Base-by-base conservation (phyloP, 2,329 filamentous ascomycete species). In the Xylaria sp. region DNA sequence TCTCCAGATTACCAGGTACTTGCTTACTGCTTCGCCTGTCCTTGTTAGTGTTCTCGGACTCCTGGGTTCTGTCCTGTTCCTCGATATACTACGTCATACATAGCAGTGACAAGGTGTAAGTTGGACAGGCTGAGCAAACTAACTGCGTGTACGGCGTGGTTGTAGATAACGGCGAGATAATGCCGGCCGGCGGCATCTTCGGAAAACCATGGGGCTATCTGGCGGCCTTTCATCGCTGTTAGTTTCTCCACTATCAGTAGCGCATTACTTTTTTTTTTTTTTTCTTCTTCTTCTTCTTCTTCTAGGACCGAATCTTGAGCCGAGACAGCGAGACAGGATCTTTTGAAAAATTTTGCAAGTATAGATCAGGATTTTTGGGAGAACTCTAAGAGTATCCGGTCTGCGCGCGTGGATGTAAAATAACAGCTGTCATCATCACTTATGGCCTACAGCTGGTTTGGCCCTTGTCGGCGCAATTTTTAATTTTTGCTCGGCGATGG, bases 111-210 rank as follows among this genome's bases (percentile, higher is more conserved):
- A 10, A 23, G 10, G 52, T 15, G 15, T 4, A 55, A 55, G 32
- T 7, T 12, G 32, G 18, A 34, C 28, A 10, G n/a, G 32, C 57
- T 12, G 32, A 56, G 45, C 43, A 3, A 45, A 34, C 32, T 15
- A 39, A 28, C 25, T 15, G 36, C 48, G 30, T 30, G 20, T 18
- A 25, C 43, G 39, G 25, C 20, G n/a, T 20, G 2, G n/a, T 36
- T 4, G 23, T 15, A 32, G 36, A 36, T 34, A 30, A 23, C 20
- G 46, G 60, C 18, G 6, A 61, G 32, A 30, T 32, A 23, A 32
- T 68, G 66, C 65, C 45, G 20, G 66, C 62, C 57, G 62, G 50
- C 62, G 61, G 62, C 30, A 63, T 34, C 28, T 18, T 61, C 57
- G 50, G 57, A 30, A 64, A 43, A 15, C n/a, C 32, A 48, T 28